Percentiles rank a stretch among this genome's conserved stretches.
Evolutionary conservation across 208 protist species (phyloP).

Genomic region (Herpetomonas samuelpessoai): DNA sequence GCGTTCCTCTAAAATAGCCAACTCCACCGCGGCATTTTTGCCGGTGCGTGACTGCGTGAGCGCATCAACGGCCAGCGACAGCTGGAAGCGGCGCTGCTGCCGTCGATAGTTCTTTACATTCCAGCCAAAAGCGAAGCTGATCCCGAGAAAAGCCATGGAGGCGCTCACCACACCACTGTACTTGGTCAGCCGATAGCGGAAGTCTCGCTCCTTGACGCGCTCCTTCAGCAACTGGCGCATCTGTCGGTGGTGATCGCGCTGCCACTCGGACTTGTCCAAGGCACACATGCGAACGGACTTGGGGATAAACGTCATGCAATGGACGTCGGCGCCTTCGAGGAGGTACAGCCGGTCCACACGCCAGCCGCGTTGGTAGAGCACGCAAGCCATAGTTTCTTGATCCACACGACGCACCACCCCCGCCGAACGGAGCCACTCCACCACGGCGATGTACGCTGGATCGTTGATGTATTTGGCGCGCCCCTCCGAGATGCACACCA

Average conservation of each 20-base stretch:
- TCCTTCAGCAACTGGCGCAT: constrained; percentile 64
- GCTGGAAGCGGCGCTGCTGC: constrained; percentile 48
- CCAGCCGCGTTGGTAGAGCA: constrained; percentile 80
- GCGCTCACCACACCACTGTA: constrained; percentile 71
- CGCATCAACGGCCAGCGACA: constrained; percentile 43
- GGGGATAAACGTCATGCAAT: constrained; percentile 57
- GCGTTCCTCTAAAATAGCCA: neutral
- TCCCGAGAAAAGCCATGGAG: constrained; percentile 59
- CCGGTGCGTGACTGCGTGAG: constrained; percentile 40
- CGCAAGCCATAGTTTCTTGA: constrained; percentile 66
- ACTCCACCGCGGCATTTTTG: constrained; percentile 24
- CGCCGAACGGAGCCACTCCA: constrained; percentile 76
- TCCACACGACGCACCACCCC: constrained; percentile 63
- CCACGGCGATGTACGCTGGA: constrained; percentile 46
- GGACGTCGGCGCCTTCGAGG: constrained; percentile 67
- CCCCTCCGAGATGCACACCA: constrained; percentile 57
- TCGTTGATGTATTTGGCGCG: constrained; percentile 42
- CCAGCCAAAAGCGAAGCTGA: constrained; percentile 58
- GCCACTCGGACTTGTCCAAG: constrained; percentile 64
- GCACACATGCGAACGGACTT: constrained; percentile 58
- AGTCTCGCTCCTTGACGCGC: constrained; percentile 64
- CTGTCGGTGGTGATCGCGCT: constrained; percentile 64
- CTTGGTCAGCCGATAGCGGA: constrained; percentile 63
- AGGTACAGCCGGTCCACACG: constrained; percentile 76
- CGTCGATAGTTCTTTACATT: constrained; percentile 60